These are phyloP conservation scores for Fistulinella prunicolor DNA, from an alignment of 768 basidiomycete species.

Conservation along the genomic window DNA sequence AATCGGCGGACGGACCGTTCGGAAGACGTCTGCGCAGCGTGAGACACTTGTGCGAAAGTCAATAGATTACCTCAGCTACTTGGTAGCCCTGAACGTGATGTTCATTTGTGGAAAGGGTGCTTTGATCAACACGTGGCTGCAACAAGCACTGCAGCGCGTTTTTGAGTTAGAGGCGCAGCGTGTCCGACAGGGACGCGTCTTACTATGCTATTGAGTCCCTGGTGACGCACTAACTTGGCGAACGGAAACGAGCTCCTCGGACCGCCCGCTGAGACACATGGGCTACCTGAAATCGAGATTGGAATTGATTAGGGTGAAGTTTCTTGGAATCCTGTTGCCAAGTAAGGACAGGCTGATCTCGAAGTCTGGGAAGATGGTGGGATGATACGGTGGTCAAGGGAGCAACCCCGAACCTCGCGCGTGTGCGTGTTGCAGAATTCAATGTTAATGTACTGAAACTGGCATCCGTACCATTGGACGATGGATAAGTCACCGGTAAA, in stretches of 20 bases:
- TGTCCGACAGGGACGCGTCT: slow-evolving; percentile 11
- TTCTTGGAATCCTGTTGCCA: neutral
- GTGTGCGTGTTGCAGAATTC: no score
- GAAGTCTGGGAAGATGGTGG: neutral
- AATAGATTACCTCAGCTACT: slow-evolving; percentile 2
- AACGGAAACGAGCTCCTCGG: slow-evolving; percentile 1
- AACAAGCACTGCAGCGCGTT: neutral
- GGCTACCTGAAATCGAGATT: neutral
- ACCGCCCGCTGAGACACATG: neutral
- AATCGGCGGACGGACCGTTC: neutral
- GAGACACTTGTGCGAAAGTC: no score
- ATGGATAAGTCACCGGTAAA: neutral
- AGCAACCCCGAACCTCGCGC: no score
- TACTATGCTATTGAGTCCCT: neutral
- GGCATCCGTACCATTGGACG: no score
- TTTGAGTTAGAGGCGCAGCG: slow-evolving; percentile 1
- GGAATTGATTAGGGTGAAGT: neutral
- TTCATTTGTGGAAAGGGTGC: neutral
- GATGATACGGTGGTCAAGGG: neutral
- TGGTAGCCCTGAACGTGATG: neutral
- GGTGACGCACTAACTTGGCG: neutral
- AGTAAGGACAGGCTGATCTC: slow-evolving; percentile 8
- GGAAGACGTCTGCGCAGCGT: neutral
- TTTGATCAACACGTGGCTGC: slow-evolving; percentile 12
- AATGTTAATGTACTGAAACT: no score